A percentile compares a stretch with the other conserved stretches of the same genome.
These are phyloP conservation scores for Eimeria tenella DNA, from an alignment of 169 alveolate species.

Conservation along the genomic window DNA sequence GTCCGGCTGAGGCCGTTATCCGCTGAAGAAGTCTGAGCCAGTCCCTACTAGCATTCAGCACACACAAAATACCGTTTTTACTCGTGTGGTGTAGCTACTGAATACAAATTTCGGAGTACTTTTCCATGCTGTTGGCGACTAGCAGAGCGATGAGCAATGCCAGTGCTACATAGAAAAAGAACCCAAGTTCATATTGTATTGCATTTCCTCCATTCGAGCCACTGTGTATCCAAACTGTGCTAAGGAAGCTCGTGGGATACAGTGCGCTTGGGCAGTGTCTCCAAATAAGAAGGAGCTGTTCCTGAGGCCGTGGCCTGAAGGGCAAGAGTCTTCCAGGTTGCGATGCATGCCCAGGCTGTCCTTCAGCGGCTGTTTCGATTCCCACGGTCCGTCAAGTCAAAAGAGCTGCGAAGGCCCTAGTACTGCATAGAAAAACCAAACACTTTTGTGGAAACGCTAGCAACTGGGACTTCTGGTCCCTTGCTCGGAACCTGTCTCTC, in stretches of 20 bases:
- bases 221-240: slow-evolving; percentile 39
- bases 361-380: slow-evolving; percentile 71
- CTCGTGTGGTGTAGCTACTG: background rate
- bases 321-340: background rate
- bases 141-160: too few species aligned
- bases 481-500: background rate
- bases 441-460: too few species aligned
- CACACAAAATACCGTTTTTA: background rate
- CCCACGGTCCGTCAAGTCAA: slow-evolving; percentile 42
- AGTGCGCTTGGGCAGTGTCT: slow-evolving; percentile 67
- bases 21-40: slow-evolving; percentile 44
- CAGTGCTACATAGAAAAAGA: too few species aligned
- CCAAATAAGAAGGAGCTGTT: slow-evolving; percentile 49
- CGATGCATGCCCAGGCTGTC: slow-evolving; percentile 58
- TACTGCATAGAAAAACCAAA: background rate
- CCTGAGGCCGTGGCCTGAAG: slow-evolving; percentile 1
- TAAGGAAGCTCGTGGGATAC: slow-evolving; percentile 66
- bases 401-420: background rate
- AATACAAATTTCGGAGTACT: background rate
- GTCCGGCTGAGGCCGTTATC: slow-evolving; percentile 64
- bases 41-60: background rate
- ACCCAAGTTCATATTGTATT: too few species aligned
- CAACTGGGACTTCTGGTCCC: background rate
- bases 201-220: background rate
- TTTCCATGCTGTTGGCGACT: background rate